These are phyloP conservation scores for Geotrichum siamense DNA, from an alignment of 1,139 yeast species.

Conservation along the genomic window DNA sequence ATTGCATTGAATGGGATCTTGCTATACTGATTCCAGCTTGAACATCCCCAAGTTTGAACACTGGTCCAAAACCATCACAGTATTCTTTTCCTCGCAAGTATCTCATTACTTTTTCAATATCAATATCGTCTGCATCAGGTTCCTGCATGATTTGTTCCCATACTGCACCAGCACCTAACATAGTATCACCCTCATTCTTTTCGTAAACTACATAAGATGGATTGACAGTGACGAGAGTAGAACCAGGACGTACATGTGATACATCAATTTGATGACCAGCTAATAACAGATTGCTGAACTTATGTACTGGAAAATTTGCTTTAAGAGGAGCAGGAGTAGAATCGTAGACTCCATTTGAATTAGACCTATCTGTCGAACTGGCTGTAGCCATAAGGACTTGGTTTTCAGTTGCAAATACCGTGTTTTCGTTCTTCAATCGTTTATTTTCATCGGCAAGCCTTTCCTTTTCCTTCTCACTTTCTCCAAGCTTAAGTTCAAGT, in stretches of 20 bases:
- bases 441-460: slow-evolving; percentile 50
- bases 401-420: slow-evolving; percentile 53
- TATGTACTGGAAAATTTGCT: slow-evolving; percentile 24
- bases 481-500: slow-evolving; percentile 51
- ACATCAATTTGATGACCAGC: slow-evolving; percentile 21
- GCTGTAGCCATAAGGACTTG: slow-evolving; percentile 41
- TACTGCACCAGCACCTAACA: slow-evolving; percentile 68
- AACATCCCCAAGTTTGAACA: slow-evolving; percentile 39
- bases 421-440: slow-evolving; percentile 46
- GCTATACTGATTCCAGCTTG: slow-evolving; percentile 23
- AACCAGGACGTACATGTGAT: slow-evolving; percentile 1
- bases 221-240: slow-evolving; percentile 5
- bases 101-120: slow-evolving; percentile 52
- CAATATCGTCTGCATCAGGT: slow-evolving; percentile 43
- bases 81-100: slow-evolving; percentile 57
- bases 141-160: slow-evolving; percentile 58
- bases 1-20: no score
- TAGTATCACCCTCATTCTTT: slow-evolving; percentile 30
- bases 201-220: slow-evolving; percentile 30
- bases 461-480: slow-evolving; percentile 54
- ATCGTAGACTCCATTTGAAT: background rate
- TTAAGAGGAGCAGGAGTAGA: slow-evolving; percentile 13
- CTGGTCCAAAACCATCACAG: slow-evolving; percentile 84
- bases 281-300: slow-evolving; percentile 23
- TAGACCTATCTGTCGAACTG: background rate